phyloP scores from a whole-genome alignment of 2,329 filamentous ascomycete species.

The Massarina eburnea region DNA sequence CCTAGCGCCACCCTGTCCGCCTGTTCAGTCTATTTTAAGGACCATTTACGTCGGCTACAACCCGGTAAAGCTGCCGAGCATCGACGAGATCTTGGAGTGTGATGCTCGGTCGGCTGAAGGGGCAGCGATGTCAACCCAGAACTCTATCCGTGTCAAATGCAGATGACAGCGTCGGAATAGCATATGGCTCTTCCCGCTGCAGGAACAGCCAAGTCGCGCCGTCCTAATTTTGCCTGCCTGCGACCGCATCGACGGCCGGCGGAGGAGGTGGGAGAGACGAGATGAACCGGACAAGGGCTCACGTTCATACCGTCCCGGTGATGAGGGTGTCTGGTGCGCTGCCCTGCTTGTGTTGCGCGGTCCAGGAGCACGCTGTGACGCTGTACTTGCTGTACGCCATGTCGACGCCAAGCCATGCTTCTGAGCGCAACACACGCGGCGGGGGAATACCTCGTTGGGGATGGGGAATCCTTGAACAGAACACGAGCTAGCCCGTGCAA shows the following conservation, averaged over 20 bases:
- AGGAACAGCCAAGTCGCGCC: slow-evolving; percentile 6
- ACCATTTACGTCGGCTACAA: slow-evolving; percentile 16
- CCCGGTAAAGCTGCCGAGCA: slow-evolving; percentile 4
- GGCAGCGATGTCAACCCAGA: slow-evolving; percentile 6
- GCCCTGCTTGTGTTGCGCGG: slow-evolving; percentile 14
- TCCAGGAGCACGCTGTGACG: neutral
- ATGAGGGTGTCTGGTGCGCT: too few species aligned
- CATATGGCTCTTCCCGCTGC: slow-evolving; percentile 13
- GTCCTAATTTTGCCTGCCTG: slow-evolving; percentile 16
- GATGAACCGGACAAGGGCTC: slow-evolving; percentile 1
- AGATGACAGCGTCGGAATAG: slow-evolving; percentile 16
- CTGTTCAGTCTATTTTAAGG: slow-evolving; percentile 34
- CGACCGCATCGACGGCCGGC: slow-evolving; percentile 4
- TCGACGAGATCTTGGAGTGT: slow-evolving; percentile 5
- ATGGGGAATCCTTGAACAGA: slow-evolving; percentile 4
- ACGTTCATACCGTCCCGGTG: too few species aligned
- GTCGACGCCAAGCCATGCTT: slow-evolving; percentile 15
- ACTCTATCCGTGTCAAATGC: slow-evolving; percentile 16
- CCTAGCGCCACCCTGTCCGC: neutral
- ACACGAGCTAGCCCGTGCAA: slow-evolving; percentile 6
- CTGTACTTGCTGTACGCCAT: neutral
- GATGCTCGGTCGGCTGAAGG: neutral
- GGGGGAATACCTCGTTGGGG: slow-evolving; percentile 3
- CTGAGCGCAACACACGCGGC: slow-evolving; percentile 14
- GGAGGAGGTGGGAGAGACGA: neutral